These are phyloP conservation scores for Luvunga scandens DNA, from an alignment of 345 rosid species.

Conservation along the genomic window DNA sequence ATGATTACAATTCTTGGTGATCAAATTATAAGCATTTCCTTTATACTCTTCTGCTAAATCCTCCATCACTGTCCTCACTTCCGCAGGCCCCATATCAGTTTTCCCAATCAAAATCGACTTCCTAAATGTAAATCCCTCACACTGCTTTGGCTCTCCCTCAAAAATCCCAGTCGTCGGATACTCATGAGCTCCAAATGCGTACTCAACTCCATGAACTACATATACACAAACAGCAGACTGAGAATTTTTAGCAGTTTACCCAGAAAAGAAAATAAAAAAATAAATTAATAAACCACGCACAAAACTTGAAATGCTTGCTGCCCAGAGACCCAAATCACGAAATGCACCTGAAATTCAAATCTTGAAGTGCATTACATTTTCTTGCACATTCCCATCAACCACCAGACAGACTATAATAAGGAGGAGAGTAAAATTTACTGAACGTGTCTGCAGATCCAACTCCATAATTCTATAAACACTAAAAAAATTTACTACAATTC, in stretches of 20 bases:
- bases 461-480: not conserved
- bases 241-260: not conserved
- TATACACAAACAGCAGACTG: not conserved
- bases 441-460: conserved; percentile 6
- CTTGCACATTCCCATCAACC: conserved; percentile 22
- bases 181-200: conserved; percentile 97
- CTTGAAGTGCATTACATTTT: not conserved
- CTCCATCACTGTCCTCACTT: conserved; percentile 79
- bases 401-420: conserved; percentile 12
- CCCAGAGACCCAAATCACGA: not conserved
- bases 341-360: not conserved
- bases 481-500: not conserved
- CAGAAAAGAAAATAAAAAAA: not conserved
- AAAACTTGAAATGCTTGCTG: not conserved
- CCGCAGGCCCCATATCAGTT: conserved; percentile 61
- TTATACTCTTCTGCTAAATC: conserved; percentile 63
- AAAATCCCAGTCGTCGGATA: conserved; percentile 90
- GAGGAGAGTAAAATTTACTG: not conserved
- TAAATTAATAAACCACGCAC: not conserved
- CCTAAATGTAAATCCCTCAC: conserved; percentile 87
- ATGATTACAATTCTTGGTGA: conserved; percentile 96
- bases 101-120: conserved; percentile 83
- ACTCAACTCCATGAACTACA: conserved; percentile 92
- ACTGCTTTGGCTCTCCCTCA: conserved; percentile 87
- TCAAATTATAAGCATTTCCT: conserved; percentile 88